Percentiles rank a stretch among this genome's conserved stretches.
Evolutionary conservation across 164 flowering plant species (phyloP).

Genomic region (Liquidambar formosana): DNA sequence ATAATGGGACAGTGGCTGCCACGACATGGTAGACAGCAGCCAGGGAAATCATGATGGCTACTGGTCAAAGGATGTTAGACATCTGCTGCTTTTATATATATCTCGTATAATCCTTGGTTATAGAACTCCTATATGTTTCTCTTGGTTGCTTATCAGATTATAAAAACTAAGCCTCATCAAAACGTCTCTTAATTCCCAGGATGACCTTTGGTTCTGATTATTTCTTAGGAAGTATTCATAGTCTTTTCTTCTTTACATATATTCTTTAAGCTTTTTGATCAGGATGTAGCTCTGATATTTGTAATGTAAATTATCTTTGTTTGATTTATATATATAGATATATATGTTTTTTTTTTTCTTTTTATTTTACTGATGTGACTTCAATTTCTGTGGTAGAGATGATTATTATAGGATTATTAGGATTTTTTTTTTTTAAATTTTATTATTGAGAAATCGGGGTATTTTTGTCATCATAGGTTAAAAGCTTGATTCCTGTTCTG

Average conservation of each 20-base stretch:
- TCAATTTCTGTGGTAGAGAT: neutral
- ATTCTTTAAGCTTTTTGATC: neutral
- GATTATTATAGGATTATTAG: neutral
- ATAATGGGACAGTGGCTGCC: slow-evolving; percentile 66
- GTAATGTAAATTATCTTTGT: neutral
- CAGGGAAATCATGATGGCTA: slow-evolving; percentile 51
- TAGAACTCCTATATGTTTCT: slow-evolving; percentile 20
- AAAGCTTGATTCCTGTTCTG: slow-evolving; percentile 28
- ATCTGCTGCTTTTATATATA: neutral
- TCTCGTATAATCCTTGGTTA: slow-evolving; percentile 4
- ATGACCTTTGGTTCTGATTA: slow-evolving; percentile 18
- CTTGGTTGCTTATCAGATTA: slow-evolving; percentile 25
- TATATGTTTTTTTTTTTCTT: neutral
- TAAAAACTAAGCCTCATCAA: slow-evolving; percentile 26
- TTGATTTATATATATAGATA: neutral
- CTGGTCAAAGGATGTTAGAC: neutral
- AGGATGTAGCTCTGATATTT: neutral
- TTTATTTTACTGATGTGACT: slow-evolving; percentile 3
- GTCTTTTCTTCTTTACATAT: slow-evolving; percentile 4
- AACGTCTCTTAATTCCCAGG: slow-evolving; percentile 18
- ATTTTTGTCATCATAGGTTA: slow-evolving; percentile 27
- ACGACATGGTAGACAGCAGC: slow-evolving; percentile 59
- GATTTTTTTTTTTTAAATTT: too few relatives aligned
- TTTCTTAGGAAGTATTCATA: neutral
- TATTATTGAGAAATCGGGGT: slow-evolving; percentile 15